Percentiles rank a stretch among this genome's conserved stretches.
phyloP scores from a whole-genome alignment of 257 asterid species.

The Craterostigma plantagineum region DNA sequence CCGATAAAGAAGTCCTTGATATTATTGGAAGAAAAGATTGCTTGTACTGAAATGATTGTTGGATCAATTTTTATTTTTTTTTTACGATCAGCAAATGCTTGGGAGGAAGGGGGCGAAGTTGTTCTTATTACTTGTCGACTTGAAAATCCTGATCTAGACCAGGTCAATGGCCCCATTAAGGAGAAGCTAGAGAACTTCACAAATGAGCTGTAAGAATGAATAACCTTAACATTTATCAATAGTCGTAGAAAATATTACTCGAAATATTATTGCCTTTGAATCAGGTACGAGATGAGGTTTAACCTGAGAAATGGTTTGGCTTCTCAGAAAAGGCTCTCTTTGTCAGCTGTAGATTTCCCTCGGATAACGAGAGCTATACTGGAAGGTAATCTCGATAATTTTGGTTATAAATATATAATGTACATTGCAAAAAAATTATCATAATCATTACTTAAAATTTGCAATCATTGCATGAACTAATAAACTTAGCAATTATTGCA shows the following conservation, averaged over 20 bases:
- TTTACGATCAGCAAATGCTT: conserved; percentile 93
- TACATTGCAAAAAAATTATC: not conserved
- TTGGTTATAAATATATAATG: no score
- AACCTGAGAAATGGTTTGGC: conserved; percentile 78
- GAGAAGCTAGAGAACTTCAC: conserved; percentile 56
- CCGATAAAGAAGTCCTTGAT: not conserved
- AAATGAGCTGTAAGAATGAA: conserved; percentile 65
- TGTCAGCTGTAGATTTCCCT: conserved; percentile 82
- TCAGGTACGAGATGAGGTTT: conserved; percentile 95
- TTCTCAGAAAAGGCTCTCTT: conserved; percentile 69
- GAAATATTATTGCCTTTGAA: conserved; percentile 1
- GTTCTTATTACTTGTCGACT: conserved; percentile 85
- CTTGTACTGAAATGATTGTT: not conserved
- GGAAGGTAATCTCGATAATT: conserved; percentile 36
- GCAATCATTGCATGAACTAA: no score
- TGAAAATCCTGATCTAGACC: conserved; percentile 58
- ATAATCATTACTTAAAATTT: no score
- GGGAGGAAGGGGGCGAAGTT: conserved; percentile 99
- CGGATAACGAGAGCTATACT: conserved; percentile 84
- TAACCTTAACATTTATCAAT: conserved; percentile 1
- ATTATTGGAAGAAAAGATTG: not conserved
- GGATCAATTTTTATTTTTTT: conserved; percentile 7
- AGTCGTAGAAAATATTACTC: not conserved
- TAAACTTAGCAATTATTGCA: no score
- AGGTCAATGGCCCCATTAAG: conserved; percentile 44